Conservation (phyloP, 2,329 filamentous ascomycete genomes). For the Colletotrichum sp. region DNA sequence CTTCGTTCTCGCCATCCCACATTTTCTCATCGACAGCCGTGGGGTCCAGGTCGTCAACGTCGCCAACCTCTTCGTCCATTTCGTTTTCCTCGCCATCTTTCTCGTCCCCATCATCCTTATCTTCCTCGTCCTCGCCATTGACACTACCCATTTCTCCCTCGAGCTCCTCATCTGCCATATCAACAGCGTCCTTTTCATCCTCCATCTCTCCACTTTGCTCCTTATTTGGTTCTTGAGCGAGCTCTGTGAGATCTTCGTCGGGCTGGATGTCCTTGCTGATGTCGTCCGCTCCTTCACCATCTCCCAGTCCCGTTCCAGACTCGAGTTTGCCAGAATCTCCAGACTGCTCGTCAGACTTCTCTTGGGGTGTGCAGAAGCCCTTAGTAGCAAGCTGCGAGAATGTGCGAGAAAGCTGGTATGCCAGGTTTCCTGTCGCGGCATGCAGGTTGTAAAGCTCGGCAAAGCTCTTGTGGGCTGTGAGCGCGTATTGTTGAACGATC, state of each 20-base stretch:
- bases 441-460: slow-evolving; percentile 69
- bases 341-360: slow-evolving; percentile 75
- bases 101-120: slow-evolving; percentile 65
- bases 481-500: slow-evolving; percentile 75
- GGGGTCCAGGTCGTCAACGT: slow-evolving; percentile 89
- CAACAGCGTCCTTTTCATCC: slow-evolving; percentile 84
- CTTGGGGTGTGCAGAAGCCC: slow-evolving; percentile 90
- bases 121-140: slow-evolving; percentile 66
- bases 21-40: slow-evolving; percentile 97
- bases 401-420: slow-evolving; percentile 75
- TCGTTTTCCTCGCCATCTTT: slow-evolving; percentile 72
- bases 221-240: slow-evolving; percentile 83
- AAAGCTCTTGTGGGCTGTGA: slow-evolving; percentile 64
- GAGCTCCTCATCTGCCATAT: slow-evolving; percentile 91
- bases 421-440: slow-evolving; percentile 73
- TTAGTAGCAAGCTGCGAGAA: slow-evolving; percentile 82
- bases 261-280: slow-evolving; percentile 97
- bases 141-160: slow-evolving; percentile 79
- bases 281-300: slow-evolving; percentile 93
- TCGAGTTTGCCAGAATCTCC: slow-evolving; percentile 82
- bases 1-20: slow-evolving; percentile 87
- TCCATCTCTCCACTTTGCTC: slow-evolving; percentile 72
- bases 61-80: slow-evolving; percentile 88
- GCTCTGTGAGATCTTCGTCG: slow-evolving; percentile 90
- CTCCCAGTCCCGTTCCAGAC: slow-evolving; percentile 89